Base-by-base conservation (phyloP, 208 protist species). In the Leishmania braziliensis region DNA sequence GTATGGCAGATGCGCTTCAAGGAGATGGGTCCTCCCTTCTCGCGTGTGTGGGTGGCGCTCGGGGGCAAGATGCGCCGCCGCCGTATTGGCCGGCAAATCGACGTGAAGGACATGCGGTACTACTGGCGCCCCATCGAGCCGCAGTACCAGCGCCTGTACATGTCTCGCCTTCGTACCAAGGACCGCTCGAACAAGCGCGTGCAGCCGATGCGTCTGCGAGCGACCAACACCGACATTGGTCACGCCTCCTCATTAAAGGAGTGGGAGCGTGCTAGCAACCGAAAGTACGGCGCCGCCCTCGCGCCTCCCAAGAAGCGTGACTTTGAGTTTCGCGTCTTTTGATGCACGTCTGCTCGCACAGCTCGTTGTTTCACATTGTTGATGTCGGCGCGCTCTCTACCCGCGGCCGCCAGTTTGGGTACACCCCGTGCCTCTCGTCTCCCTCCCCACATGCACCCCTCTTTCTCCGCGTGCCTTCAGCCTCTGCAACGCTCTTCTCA, bases 51-150 rank as follows among this genome's bases (percentile, higher is more conserved):
- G 93, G 94, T 97, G 18, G 94, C 94, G 33, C 91, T 97, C 10
- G 94, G 94, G 36, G 94, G 94, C 2, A 97, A 97, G 82, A 97
- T 97, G 94, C 91, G 94, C 46, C 94, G 92, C n/a, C 91, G 94
- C 6, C 94, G 94, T 65, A 93, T 97, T 84, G 94, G 94, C 0
- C 90, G 93, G 23, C 92, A 97, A 75, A 92, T 95, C 48, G 94
- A 97, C 75, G 89, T 97, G 69, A 97, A 97, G 84, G 94, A 97
- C 78, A 75, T 92, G 87, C 91, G 94, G 18, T 97, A 95, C 88
- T 97, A 97, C 86, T 97, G 94, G 93, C 83, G 94, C 9, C 94
- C 94, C 29, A 97, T 97, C 63, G 94, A 97, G 84, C 94, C 94
- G 39, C 92, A 96, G 88, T 97, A 97, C 76, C 94, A 97, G 84